Conservation (phyloP, 768 basidiomycete species). For the Symmetrospora coprosmae region DNA sequence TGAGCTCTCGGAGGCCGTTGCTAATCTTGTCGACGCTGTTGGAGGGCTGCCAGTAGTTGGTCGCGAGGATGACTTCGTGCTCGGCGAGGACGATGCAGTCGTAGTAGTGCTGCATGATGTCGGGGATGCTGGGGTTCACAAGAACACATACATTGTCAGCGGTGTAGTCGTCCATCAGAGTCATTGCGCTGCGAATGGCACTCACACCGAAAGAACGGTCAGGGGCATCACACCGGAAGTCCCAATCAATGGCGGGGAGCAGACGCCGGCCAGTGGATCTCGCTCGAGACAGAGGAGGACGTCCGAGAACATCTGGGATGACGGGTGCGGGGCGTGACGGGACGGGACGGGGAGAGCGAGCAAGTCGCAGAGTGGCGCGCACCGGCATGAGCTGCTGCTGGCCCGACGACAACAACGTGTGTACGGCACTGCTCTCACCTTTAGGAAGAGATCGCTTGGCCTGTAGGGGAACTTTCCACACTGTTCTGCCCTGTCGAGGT, state of each 20-base stretch:
- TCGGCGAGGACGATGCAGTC: conserved; percentile 44
- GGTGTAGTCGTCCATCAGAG: too few relatives aligned
- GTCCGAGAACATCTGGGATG: conserved; percentile 48
- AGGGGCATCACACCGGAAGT: conserved; percentile 52
- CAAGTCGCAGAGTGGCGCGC: neutral
- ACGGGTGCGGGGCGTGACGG: neutral
- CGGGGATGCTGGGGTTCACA: conserved; percentile 49
- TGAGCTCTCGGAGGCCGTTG: conserved; percentile 46
- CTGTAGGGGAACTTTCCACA: conserved; percentile 47
- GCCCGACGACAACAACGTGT: neutral
- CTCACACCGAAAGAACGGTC: conserved; percentile 48
- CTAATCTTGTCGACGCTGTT: conserved; percentile 45
- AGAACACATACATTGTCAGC: too few relatives aligned
- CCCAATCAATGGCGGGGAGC: conserved; percentile 52
- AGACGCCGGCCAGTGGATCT: conserved; percentile 47
- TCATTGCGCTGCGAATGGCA: too few relatives aligned
- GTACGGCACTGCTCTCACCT: too few relatives aligned
- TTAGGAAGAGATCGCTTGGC: conserved; percentile 51
- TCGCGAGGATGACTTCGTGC: conserved; percentile 53
- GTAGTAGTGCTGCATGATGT: conserved; percentile 53
- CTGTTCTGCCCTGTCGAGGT: conserved; percentile 43
- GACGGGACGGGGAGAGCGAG: neutral
- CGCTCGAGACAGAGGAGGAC: conserved; percentile 48
- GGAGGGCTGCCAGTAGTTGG: conserved; percentile 50
- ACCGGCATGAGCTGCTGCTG: neutral